These are phyloP conservation scores for Neurospora sp. DNA, from an alignment of 495 filamentous ascomycete species.

Conservation along the genomic window DNA sequence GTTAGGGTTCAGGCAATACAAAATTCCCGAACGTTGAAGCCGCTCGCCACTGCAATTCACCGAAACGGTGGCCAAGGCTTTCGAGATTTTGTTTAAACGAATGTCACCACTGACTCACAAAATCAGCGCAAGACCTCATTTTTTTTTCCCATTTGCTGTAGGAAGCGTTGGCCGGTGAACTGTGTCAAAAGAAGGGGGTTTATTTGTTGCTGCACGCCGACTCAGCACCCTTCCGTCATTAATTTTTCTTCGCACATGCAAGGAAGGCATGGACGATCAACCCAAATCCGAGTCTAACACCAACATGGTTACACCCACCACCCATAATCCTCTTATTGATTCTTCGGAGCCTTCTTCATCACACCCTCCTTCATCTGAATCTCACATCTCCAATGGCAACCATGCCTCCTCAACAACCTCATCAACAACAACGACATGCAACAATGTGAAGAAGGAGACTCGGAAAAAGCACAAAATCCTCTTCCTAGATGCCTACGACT, in stretches of 20 bases:
- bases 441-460: not conserved
- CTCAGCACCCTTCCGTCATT: not conserved
- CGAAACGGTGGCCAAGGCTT: not conserved
- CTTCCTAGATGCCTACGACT: conserved; percentile 90
- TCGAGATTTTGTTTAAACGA: not conserved
- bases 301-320: conserved; percentile 8
- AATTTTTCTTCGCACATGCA: not conserved
- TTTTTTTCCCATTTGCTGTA: not conserved
- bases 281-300: not conserved
- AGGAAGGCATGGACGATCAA: not conserved
- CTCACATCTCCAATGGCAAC: not conserved
- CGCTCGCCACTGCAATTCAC: not conserved
- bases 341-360: conserved; percentile 11
- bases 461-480: conserved; percentile 37
- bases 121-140: not conserved
- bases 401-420: not conserved
- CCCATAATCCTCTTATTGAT: conserved; percentile 5
- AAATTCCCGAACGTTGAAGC: not conserved
- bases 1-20: not conserved
- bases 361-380: not conserved
- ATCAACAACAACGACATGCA: not conserved
- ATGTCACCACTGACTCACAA: not conserved
- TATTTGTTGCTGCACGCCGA: not conserved
- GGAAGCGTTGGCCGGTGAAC: not conserved
- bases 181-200: not conserved